Evolutionary conservation across 139 green algal species (phyloP).

Genomic region (Haematococcus lacustris): DNA sequence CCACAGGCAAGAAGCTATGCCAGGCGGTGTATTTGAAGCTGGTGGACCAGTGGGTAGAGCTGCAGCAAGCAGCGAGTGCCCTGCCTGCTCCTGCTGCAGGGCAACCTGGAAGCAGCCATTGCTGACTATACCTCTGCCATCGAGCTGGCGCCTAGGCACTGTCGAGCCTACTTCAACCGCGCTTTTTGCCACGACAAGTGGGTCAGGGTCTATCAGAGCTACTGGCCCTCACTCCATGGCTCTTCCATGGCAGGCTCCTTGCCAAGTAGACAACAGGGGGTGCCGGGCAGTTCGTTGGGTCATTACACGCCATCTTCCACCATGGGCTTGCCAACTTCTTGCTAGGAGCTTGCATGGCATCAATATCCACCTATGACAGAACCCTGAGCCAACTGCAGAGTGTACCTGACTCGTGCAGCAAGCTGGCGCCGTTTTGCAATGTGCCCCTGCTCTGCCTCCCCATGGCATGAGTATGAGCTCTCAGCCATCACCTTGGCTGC

Average conservation of each 20-base stretch:
- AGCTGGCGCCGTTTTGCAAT: background rate
- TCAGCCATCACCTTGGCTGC: background rate
- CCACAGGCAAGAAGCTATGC: too few relatives aligned
- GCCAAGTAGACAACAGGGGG: background rate
- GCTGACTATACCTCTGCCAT: conserved; percentile 73
- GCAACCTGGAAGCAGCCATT: conserved; percentile 59
- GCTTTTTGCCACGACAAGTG: conserved; percentile 49
- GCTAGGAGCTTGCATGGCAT: background rate
- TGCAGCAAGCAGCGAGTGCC: too few relatives aligned
- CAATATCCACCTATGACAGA: background rate
- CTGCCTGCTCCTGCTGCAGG: conserved; percentile 26
- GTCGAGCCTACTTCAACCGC: conserved; percentile 75
- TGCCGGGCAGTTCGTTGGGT: background rate
- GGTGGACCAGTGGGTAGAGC: too few relatives aligned
- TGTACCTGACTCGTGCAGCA: background rate
- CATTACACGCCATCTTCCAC: too few relatives aligned
- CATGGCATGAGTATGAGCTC: background rate
- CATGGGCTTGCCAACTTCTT: background rate
- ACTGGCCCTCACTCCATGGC: background rate
- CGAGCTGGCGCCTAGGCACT: conserved; percentile 60
- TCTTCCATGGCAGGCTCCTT: background rate
- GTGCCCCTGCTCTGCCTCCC: background rate
- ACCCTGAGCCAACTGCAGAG: background rate
- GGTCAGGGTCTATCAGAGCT: background rate
- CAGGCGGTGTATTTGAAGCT: too few relatives aligned